Evolutionary conservation across 1,284 basidiomycete species (phyloP), one percentile per base, ranked within the genome.

Genomic region (Meira nashicola): DNA sequence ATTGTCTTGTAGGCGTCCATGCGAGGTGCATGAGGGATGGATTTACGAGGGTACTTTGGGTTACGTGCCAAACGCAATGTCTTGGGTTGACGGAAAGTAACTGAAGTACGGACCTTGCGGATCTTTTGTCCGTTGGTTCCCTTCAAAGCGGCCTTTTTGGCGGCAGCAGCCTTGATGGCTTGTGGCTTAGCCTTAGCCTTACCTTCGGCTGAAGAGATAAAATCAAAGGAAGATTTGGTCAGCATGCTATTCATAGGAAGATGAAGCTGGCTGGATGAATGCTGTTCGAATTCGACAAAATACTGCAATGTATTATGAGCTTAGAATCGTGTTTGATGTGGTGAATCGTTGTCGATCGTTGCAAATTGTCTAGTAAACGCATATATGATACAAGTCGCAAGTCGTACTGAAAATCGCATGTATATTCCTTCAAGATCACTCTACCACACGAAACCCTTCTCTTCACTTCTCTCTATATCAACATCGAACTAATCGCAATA

Each of bases 1-100:
- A 97, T 91, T 55, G 90, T 93, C 82, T 91, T 85, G 86, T 88
- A 94, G 80, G 94, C 90, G 80, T 98, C 95, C 90, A 97, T 92
- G 73, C 94, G 84, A 44, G 92, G 92, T n/a, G 86, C 87, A 85
- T 96, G 93, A 59, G 88, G 87, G 70, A 97, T 84, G 60, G 87
- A 89, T 83, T 94, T 97, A 79, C 94, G 88, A 47, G 89, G 90
- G 86, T 96, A 98, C 81, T 87, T 88, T 76, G 94, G 94, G 46
- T 79, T 84, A 68, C 93, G 89, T 63, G 87, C 78, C 57, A 96
- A 86, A 70, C 85, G 86, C 65, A 98, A 85, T 57, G 94, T 97
- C 84, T 92, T 94, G 69, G 94, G 94, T 73, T 92, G 90, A 83
- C 92, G 90, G 89, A 98, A 97, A 53, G 90, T 87, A 64, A 92